Evolutionary conservation across 208 protist genomes (phyloP).

Genomic region (Jaenimonas drosophilae): DNA sequence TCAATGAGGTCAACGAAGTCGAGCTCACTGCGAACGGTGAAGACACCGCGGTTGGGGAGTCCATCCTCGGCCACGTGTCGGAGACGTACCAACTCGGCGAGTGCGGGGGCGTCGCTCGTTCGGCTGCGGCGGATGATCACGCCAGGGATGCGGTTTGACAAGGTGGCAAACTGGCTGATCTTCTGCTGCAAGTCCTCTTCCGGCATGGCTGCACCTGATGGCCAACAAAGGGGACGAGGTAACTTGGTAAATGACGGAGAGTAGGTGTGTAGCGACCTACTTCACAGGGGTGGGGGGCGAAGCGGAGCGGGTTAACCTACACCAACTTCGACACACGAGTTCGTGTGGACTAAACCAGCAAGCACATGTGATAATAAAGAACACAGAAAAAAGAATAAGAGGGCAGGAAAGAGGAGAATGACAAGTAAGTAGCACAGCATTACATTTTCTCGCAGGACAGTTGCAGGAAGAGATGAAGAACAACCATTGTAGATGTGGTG

Average conservation of each 20-base stretch:
- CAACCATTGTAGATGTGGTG: too few relatives aligned
- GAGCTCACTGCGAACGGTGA: slow-evolving; percentile 17
- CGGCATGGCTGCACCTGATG: too few relatives aligned
- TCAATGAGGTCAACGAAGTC: slow-evolving; percentile 56
- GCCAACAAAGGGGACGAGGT: too few relatives aligned
- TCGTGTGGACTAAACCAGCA: background rate
- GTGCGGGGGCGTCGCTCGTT: slow-evolving; percentile 17
- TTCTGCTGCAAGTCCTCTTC: too few relatives aligned
- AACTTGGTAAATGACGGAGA: too few relatives aligned
- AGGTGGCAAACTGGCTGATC: too few relatives aligned
- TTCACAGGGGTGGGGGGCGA: too few relatives aligned
- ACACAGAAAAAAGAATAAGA: background rate
- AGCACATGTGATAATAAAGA: background rate
- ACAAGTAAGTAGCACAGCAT: too few relatives aligned
- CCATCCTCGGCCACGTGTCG: slow-evolving; percentile 20
- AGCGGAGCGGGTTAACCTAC: too few relatives aligned
- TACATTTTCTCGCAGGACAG: too few relatives aligned
- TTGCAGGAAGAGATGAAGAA: slow-evolving; percentile 3
- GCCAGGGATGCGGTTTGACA: slow-evolving; percentile 19
- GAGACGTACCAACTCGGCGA: slow-evolving; percentile 28
- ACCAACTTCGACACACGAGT: too few relatives aligned
- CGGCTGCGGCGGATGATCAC: slow-evolving; percentile 39
- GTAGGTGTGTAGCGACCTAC: too few relatives aligned
- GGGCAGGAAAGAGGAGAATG: background rate
- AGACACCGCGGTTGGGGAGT: slow-evolving; percentile 20